phyloP scores from a whole-genome alignment of 768 basidiomycete species.

The Phaffia australis region DNA sequence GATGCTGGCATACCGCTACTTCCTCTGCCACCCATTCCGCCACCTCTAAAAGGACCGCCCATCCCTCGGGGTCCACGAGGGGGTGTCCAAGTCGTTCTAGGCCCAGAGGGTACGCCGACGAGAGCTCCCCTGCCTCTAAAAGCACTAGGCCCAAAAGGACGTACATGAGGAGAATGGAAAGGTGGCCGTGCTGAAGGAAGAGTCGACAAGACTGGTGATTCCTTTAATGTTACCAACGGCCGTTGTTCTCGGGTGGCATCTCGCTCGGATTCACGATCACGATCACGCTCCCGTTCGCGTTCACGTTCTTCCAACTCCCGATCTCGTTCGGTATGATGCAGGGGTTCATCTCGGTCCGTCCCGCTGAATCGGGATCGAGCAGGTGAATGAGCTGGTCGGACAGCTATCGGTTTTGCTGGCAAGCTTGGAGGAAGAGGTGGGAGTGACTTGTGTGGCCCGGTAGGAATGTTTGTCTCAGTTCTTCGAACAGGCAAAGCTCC shows the following conservation, averaged over 20 bases:
- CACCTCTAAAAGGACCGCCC: conserved; percentile 1
- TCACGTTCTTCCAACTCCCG: conserved; percentile 10
- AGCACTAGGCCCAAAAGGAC: not conserved
- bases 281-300: conserved; percentile 10
- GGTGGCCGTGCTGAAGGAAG: not conserved
- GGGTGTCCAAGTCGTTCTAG: conserved; percentile 5
- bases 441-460: not conserved
- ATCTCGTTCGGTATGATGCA: conserved; percentile 4
- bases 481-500: not conserved
- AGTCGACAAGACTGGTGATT: not conserved
- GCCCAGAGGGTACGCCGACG: not conserved
- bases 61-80: conserved; percentile 6
- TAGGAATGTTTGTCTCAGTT: not conserved
- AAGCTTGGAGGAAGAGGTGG: conserved; percentile 6
- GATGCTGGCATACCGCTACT: too few species aligned
- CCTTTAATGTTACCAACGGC: not conserved
- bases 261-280: conserved; percentile 5
- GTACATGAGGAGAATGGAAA: not conserved
- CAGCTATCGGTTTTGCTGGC: not conserved
- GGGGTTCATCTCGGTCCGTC: conserved; percentile 1
- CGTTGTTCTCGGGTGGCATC: not conserved
- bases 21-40: conserved; percentile 14
- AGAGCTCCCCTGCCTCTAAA: not conserved
- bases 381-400: conserved; percentile 4
- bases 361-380: not conserved